Conservation (phyloP, 768 basidiomycete genomes). For the Lentinula lateritia region DNA sequence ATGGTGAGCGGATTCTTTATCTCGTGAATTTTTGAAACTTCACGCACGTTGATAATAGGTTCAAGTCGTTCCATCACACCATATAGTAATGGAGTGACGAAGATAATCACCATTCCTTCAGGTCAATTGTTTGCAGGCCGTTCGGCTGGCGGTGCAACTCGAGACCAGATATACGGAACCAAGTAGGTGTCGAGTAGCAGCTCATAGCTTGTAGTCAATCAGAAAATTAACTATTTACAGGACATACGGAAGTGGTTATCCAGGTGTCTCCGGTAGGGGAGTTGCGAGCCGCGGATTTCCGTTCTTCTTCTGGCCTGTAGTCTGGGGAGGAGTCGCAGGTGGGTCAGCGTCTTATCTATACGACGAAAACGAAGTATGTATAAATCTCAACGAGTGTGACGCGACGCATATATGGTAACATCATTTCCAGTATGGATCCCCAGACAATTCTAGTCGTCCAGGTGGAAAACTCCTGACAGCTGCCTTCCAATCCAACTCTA, state of each 20-base stretch:
- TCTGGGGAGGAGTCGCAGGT: slow-evolving; percentile 32
- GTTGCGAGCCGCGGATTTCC: slow-evolving; percentile 43
- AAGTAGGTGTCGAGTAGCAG: slow-evolving; percentile 18
- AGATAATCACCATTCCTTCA: slow-evolving; percentile 24
- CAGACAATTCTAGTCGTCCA: slow-evolving; percentile 40
- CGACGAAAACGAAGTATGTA: slow-evolving; percentile 31
- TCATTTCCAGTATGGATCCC: slow-evolving; percentile 35
- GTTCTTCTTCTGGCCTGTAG: slow-evolving; percentile 52
- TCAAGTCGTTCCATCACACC: neutral
- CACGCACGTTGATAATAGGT: neutral
- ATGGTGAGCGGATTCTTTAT: neutral
- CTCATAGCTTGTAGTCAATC: neutral
- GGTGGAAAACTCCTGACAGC: slow-evolving; percentile 39
- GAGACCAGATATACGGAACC: slow-evolving; percentile 33
- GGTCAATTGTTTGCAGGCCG: slow-evolving; percentile 36
- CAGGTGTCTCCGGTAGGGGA: slow-evolving; percentile 32
- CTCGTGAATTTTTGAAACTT: neutral
- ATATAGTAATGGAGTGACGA: slow-evolving; percentile 18
- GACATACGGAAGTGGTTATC: slow-evolving; percentile 53
- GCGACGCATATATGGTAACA: neutral
- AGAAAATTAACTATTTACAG: slow-evolving; percentile 19
- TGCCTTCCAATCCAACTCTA: slow-evolving; percentile 33
- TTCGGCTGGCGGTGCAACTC: slow-evolving; percentile 38
- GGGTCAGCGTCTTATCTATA: slow-evolving; percentile 18
- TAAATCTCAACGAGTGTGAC: neutral